Percentiles rank a stretch among this genome's conserved stretches.
Evolutionary conservation across 768 basidiomycete genomes (phyloP).

Genomic region (Russula dissimulans): DNA sequence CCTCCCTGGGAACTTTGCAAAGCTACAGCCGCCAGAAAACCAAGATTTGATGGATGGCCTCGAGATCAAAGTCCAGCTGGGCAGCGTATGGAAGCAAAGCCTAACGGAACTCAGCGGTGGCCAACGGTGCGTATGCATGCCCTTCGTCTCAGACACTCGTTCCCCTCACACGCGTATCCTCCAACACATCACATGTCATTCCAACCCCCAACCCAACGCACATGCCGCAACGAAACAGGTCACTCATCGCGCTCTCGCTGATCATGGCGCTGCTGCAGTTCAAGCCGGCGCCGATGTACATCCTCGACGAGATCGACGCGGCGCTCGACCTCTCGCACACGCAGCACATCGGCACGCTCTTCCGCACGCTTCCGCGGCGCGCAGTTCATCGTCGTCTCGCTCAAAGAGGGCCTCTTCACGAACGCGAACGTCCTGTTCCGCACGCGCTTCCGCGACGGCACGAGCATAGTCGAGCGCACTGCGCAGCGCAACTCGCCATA

Average conservation of each 20-base stretch:
- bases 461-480: constrained; percentile 79
- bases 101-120: constrained; percentile 96
- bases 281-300: constrained; percentile 99
- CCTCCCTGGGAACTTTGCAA: constrained; percentile 92
- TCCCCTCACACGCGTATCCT: neutral
- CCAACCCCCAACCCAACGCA: neutral
- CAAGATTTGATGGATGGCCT: constrained; percentile 87
- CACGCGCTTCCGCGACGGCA: constrained; percentile 89
- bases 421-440: constrained; percentile 96
- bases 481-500: constrained; percentile 50
- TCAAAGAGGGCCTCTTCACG: constrained; percentile 95
- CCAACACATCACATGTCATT: no score
- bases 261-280: constrained; percentile 99
- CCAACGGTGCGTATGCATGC: constrained; percentile 56
- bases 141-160: neutral
- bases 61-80: constrained; percentile 94
- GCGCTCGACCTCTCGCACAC: constrained; percentile 94
- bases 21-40: constrained; percentile 86
- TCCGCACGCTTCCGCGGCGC: constrained; percentile 93
- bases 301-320: constrained; percentile 97
- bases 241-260: constrained; percentile 91
- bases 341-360: constrained; percentile 96
- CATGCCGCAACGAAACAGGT: constrained; percentile 39
- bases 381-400: constrained; percentile 95
- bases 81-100: constrained; percentile 95